Conservation (phyloP, 805 yeast genomes). For the Debaryomyces tyrocola region DNA sequence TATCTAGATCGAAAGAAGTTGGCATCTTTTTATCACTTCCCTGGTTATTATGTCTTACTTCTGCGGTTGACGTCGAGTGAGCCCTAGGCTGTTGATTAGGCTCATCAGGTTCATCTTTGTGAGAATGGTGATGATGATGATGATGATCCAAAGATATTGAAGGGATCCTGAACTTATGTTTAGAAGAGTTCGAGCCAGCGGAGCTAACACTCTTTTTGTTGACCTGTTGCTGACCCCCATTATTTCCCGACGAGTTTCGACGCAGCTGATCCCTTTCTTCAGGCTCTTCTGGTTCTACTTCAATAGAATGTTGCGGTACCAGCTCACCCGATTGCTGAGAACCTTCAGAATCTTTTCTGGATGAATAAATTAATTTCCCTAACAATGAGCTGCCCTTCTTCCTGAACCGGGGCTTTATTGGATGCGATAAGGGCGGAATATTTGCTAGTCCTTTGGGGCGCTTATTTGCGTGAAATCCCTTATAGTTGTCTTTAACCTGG, state of each 20-base stretch:
- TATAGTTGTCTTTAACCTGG: conserved; percentile 25
- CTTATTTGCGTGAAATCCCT: conserved; percentile 41
- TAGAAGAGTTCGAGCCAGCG: conserved; percentile 18
- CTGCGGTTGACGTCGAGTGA: not conserved
- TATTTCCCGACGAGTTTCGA: not conserved
- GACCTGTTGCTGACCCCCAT: not conserved
- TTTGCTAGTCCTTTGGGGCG: conserved; percentile 27
- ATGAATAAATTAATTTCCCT: conserved; percentile 39
- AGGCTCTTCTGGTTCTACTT: conserved; percentile 2
- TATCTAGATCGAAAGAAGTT: conserved; percentile 38
- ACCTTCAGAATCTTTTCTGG: conserved; percentile 29
- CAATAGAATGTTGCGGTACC: conserved; percentile 4
- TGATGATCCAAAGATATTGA: conserved; percentile 33
- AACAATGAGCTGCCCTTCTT: conserved; percentile 37
- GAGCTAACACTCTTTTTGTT: conserved; percentile 16
- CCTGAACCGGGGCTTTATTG: conserved; percentile 47
- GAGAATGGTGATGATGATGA: conserved; percentile 11
- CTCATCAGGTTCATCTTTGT: conserved; percentile 5
- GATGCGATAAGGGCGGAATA: conserved; percentile 49
- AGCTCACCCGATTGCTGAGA: not conserved
- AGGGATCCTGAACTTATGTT: conserved; percentile 38
- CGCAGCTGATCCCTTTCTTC: not conserved
- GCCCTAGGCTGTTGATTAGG: conserved; percentile 4
- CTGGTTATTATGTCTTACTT: not conserved
- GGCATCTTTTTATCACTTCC: conserved; percentile 3